phyloP scores from a whole-genome alignment of 345 rosid species.

The Sapria himalayana region DNA sequence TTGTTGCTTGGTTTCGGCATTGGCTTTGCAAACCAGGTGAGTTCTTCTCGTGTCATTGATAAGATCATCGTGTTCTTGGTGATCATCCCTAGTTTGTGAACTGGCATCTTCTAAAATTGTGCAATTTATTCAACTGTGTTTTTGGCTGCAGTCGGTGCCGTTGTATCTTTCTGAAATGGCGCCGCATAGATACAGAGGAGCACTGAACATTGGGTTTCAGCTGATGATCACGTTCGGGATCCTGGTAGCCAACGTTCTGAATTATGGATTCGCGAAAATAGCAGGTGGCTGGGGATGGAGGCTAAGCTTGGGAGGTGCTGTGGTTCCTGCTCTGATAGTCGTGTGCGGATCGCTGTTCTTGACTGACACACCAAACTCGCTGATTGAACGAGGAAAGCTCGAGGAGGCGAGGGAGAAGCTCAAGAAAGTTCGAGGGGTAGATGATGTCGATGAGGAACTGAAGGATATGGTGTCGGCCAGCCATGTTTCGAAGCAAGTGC shows the following conservation, averaged over 20 bases:
- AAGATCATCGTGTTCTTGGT: background rate
- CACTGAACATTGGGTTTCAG: slow-evolving; percentile 81
- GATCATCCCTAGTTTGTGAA: background rate
- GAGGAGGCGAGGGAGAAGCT: slow-evolving; percentile 42
- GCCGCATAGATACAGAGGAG: slow-evolving; percentile 85
- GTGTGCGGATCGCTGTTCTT: slow-evolving; percentile 57
- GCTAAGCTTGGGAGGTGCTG: slow-evolving; percentile 78
- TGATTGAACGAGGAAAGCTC: slow-evolving; percentile 69
- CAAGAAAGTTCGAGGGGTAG: slow-evolving; percentile 44
- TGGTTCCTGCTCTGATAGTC: slow-evolving; percentile 91
- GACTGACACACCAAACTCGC: slow-evolving; percentile 85
- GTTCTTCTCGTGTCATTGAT: background rate
- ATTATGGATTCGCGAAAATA: slow-evolving; percentile 71
- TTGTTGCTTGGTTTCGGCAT: slow-evolving; percentile 86
- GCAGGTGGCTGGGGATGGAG: slow-evolving; percentile 91
- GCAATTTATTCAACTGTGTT: background rate
- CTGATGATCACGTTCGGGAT: slow-evolving; percentile 80
- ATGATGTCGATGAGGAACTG: slow-evolving; percentile 60
- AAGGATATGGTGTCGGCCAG: slow-evolving; percentile 58
- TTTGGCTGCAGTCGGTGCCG: slow-evolving; percentile 60
- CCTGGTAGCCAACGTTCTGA: slow-evolving; percentile 55
- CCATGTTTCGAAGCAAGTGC: slow-evolving; percentile 43
- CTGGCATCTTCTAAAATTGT: slow-evolving; percentile 1
- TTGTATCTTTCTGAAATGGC: slow-evolving; percentile 96
- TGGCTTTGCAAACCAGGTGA: slow-evolving; percentile 97